A percentile compares a stretch with the other conserved stretches of the same genome.
Evolutionary conservation across 2,329 filamentous ascomycete genomes (phyloP).

Genomic region (Diplodia seriata): DNA sequence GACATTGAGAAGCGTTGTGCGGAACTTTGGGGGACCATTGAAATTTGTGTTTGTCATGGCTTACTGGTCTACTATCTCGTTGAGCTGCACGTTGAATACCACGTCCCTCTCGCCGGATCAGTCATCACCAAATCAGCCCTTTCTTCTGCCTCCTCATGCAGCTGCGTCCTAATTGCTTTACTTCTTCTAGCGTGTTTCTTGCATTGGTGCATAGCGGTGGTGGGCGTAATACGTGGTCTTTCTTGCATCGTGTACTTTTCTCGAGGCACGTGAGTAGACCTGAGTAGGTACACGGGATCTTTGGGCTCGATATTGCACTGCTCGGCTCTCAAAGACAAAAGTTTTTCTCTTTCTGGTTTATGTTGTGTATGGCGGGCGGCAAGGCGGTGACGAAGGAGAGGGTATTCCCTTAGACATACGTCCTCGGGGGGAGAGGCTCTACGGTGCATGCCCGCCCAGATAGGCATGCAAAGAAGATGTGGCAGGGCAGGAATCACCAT

Average conservation of each 20-base stretch:
- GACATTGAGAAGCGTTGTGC: not conserved
- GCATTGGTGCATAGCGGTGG: constrained; percentile 4
- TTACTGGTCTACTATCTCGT: not conserved
- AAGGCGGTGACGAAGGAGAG: not conserved
- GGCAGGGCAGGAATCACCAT: not conserved
- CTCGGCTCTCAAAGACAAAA: not conserved
- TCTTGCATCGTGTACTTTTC: not conserved
- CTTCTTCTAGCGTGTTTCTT: not conserved
- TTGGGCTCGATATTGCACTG: not conserved
- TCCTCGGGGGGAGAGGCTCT: not conserved
- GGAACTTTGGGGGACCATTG: not conserved
- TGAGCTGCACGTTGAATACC: not conserved
- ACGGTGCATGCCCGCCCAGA: not conserved
- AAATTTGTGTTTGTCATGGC: not conserved
- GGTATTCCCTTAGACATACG: not conserved
- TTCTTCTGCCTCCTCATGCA: constrained; percentile 1
- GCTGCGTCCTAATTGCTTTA: not conserved
- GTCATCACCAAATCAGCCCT: not conserved
- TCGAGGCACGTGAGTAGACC: not conserved
- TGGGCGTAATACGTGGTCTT: constrained; percentile 1
- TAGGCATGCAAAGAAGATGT: not conserved
- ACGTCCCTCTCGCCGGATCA: not conserved
- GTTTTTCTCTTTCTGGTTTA: not conserved
- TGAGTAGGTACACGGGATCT: not conserved
- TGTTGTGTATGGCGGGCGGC: not conserved